phyloP scores from a whole-genome alignment of 179 eudicot genomes.

The Beta corolliflora region DNA sequence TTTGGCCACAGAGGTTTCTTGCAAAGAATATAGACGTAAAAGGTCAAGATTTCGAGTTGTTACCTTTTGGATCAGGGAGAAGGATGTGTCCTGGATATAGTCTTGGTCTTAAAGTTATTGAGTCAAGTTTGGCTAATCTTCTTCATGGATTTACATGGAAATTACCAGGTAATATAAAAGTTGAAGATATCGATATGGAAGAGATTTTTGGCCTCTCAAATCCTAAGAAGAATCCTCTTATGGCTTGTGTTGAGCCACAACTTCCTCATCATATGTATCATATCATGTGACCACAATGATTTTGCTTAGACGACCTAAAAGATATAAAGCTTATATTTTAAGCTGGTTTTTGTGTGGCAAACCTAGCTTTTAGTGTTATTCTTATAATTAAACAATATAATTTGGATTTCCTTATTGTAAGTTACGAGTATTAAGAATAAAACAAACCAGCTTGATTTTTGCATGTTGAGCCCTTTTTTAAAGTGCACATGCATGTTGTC shows the following conservation, averaged over 20 bases:
- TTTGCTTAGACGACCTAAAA: background rate
- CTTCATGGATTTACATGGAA: slow-evolving; percentile 80
- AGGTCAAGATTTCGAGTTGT: slow-evolving; percentile 69
- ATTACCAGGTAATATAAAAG: slow-evolving; percentile 52
- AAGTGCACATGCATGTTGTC: too few species aligned
- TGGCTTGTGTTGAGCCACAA: slow-evolving; percentile 43
- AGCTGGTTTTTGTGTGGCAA: background rate
- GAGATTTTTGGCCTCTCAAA: slow-evolving; percentile 81
- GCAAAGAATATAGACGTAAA: slow-evolving; percentile 57
- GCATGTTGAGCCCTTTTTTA: too few species aligned
- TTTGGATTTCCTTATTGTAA: background rate
- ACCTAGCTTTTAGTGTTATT: background rate
- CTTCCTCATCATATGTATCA: slow-evolving; percentile 52
- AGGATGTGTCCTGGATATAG: slow-evolving; percentile 92
- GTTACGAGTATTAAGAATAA: too few species aligned
- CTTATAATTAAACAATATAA: too few species aligned
- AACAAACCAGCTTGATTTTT: too few species aligned
- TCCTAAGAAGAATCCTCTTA: slow-evolving; percentile 61
- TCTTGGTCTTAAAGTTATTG: slow-evolving; percentile 75
- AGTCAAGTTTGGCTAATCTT: slow-evolving; percentile 73
- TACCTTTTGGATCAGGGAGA: slow-evolving; percentile 84
- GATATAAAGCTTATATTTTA: too few species aligned
- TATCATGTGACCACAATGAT: slow-evolving; percentile 20
- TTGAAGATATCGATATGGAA: slow-evolving; percentile 69
- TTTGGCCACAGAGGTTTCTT: slow-evolving; percentile 67